phyloP scores from a whole-genome alignment of 306 rosid species.

The Lathyrus oleraceus region DNA sequence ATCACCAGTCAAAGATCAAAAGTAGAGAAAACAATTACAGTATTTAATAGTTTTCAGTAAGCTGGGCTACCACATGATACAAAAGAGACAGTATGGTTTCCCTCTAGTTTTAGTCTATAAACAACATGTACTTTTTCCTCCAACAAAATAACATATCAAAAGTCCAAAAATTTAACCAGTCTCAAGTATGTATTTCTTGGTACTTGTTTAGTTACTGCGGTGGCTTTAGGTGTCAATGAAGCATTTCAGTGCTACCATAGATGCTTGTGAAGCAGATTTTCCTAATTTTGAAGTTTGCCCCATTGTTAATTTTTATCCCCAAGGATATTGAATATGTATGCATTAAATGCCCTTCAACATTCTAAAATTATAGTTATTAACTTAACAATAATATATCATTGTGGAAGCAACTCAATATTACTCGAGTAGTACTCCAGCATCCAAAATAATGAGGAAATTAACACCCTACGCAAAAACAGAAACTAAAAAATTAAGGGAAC shows the following conservation, averaged over 20 bases:
- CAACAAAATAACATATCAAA: conserved; percentile 17
- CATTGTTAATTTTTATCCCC: background rate
- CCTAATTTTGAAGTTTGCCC: conserved; percentile 19
- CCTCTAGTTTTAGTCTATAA: conserved; percentile 24
- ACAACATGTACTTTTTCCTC: conserved; percentile 2
- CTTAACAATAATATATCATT: conserved; percentile 22
- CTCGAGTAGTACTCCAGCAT: conserved; percentile 24
- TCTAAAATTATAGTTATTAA: conserved; percentile 18
- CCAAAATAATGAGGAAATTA: conserved; percentile 28
- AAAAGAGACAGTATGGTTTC: conserved; percentile 9
- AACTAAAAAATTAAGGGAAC: conserved; percentile 1
- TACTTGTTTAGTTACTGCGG: conserved; percentile 9
- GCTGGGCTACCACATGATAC: background rate
- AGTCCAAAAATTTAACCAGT: conserved; percentile 14
- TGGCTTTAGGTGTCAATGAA: conserved; percentile 19
- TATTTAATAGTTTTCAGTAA: conserved; percentile 23
- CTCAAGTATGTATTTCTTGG: background rate
- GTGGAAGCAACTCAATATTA: conserved; percentile 21
- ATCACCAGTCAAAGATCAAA: background rate
- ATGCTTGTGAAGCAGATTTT: conserved; percentile 20
- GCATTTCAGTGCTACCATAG: conserved; percentile 26
- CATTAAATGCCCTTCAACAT: conserved; percentile 17
- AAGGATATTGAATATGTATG: conserved; percentile 5
- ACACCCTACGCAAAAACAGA: conserved; percentile 7
- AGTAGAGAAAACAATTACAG: background rate